phyloP scores from a whole-genome alignment of 345 rosid genomes.

The Rhizophora mangle region DNA sequence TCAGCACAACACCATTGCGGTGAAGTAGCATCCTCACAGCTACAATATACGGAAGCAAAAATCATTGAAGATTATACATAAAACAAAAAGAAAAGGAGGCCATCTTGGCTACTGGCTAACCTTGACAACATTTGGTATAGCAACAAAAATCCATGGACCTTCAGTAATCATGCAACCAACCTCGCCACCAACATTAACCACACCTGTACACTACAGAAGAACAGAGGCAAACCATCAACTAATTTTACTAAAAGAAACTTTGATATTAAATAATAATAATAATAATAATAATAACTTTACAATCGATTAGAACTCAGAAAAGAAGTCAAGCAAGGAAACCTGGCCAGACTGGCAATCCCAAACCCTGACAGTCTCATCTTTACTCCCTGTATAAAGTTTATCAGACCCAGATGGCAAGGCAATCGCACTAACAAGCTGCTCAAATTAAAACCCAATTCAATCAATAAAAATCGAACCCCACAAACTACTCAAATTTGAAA shows the following conservation, averaged over 20 bases:
- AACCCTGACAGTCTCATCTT: constrained; percentile 8
- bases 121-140: constrained; percentile 84
- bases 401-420: constrained; percentile 18
- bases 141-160: constrained; percentile 96
- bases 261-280: too few relatives aligned
- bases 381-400: constrained; percentile 8
- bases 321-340: constrained; percentile 38
- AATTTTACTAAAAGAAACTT: too few relatives aligned
- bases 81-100: neutral
- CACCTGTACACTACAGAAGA: constrained; percentile 58
- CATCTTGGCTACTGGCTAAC: constrained; percentile 31
- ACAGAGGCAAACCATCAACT: neutral
- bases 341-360: constrained; percentile 29
- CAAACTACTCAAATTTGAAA: constrained; percentile 5
- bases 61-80: neutral
- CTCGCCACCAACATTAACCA: constrained; percentile 48
- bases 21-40: neutral
- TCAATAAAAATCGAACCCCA: neutral
- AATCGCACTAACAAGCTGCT: constrained; percentile 56
- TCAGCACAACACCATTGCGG: neutral
- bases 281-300: neutral
- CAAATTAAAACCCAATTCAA: constrained; percentile 7
- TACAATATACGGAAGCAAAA: neutral
- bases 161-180: constrained; percentile 90
- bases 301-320: neutral